These are phyloP conservation scores for Entonaema liquescens DNA, from an alignment of 495 filamentous ascomycete species.

Conservation along the genomic window DNA sequence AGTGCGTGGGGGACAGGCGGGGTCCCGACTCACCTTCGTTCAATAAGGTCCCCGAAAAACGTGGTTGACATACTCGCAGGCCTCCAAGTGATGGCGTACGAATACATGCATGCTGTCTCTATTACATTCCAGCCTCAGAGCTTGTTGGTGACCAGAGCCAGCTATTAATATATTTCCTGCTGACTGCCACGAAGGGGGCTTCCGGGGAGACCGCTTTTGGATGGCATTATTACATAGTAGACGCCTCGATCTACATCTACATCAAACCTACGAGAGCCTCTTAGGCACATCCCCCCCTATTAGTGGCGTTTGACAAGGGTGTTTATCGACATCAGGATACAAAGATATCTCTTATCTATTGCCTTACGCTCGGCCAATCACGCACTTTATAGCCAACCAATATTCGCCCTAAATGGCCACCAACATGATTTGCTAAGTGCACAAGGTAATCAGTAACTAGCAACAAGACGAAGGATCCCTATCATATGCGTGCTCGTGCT, in stretches of 20 bases:
- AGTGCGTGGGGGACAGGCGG: conserved; percentile 31
- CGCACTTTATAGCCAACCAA: conserved; percentile 9
- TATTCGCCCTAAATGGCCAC: conserved; percentile 36
- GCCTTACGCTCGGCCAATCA: conserved; percentile 32
- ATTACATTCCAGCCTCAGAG: conserved; percentile 4
- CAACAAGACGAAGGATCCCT: conserved; percentile 11
- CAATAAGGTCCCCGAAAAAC: conserved; percentile 3
- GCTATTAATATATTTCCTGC: conserved; percentile 14
- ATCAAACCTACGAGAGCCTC: conserved; percentile 31
- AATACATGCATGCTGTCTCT: conserved; percentile 2
- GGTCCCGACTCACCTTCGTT: conserved; percentile 5
- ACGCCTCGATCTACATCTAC: conserved; percentile 18
- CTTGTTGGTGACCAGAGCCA: background rate
- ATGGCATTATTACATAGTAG: conserved; percentile 19
- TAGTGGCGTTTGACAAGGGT: conserved; percentile 29
- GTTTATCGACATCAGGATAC: conserved; percentile 26
- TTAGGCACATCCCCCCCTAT: conserved; percentile 33
- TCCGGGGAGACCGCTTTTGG: conserved; percentile 15
- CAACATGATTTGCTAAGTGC: conserved; percentile 41
- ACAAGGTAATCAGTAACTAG: conserved; percentile 34
- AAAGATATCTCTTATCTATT: conserved; percentile 42
- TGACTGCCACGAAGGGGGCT: conserved; percentile 6
- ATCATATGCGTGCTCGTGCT: conserved; percentile 32
- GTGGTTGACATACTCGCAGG: conserved; percentile 8
- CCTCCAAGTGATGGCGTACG: conserved; percentile 13